Percentiles rank a stretch among this genome's conserved stretches.
These are phyloP conservation scores for Aspergillus sp. DNA, from an alignment of 2,329 filamentous ascomycete species.

Conservation along the genomic window DNA sequence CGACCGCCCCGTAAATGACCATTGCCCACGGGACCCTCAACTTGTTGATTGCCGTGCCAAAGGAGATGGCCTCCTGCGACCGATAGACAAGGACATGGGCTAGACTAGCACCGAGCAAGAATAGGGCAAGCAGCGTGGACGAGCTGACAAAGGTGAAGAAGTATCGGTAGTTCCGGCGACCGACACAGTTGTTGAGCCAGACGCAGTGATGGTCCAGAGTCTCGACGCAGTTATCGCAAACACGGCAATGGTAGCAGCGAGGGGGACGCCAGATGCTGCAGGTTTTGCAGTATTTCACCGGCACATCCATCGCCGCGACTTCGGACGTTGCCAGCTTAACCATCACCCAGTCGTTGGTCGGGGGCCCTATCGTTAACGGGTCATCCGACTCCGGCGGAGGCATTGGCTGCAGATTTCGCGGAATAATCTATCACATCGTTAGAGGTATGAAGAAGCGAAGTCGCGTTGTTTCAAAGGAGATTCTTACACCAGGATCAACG, in stretches of 20 bases:
- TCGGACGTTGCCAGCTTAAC: constrained; percentile 74
- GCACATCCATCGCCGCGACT: constrained; percentile 92
- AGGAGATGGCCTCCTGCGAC: constrained; percentile 62
- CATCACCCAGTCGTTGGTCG: constrained; percentile 91
- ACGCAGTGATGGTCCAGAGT: constrained; percentile 98
- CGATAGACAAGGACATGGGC: constrained; percentile 76
- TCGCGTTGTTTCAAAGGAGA: not conserved
- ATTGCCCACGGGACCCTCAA: constrained; percentile 84
- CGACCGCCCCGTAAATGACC: constrained; percentile 76
- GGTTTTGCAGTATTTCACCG: constrained; percentile 96
- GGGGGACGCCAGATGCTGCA: constrained; percentile 97
- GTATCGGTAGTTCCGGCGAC: constrained; percentile 94
- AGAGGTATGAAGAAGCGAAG: constrained; percentile 8
- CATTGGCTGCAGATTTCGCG: constrained; percentile 86
- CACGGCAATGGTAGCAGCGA: constrained; percentile 90
- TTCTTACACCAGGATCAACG: constrained; percentile 85
- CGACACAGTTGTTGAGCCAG: constrained; percentile 98
- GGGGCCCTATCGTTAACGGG: constrained; percentile 75
- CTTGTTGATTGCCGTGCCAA: constrained; percentile 65
- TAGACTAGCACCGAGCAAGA: constrained; percentile 74
- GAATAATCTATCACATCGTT: constrained; percentile 69
- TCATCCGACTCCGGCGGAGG: constrained; percentile 77
- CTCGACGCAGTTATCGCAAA: constrained; percentile 96
- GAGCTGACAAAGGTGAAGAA: constrained; percentile 90
- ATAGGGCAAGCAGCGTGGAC: constrained; percentile 72